Evolutionary conservation across 2,329 filamentous ascomycete species (phyloP).

Genomic region (Mollisiaceae sp.): DNA sequence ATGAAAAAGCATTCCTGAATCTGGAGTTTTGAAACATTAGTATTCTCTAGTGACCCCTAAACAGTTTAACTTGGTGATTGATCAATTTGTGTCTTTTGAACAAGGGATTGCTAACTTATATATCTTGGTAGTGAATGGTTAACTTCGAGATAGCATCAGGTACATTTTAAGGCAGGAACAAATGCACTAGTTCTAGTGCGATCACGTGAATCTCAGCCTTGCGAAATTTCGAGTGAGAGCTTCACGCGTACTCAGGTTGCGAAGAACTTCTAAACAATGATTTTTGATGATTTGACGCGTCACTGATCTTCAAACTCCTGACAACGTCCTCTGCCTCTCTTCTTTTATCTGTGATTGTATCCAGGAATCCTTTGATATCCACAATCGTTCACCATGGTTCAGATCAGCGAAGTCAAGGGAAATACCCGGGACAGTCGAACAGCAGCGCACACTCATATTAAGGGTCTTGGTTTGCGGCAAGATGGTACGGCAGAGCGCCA

Average conservation of each 20-base stretch:
- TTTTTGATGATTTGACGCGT: background rate
- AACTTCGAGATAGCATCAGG: background rate
- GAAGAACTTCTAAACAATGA: background rate
- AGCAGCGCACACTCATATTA: constrained; percentile 97
- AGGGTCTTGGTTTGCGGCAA: constrained; percentile 82
- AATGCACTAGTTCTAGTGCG: no score
- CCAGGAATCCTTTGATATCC: background rate
- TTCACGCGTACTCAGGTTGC: background rate
- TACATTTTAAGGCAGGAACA: background rate
- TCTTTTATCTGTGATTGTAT: background rate
- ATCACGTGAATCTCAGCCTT: background rate
- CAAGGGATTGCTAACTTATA: no score
- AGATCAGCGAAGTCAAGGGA: constrained; percentile 93
- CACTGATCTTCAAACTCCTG: background rate
- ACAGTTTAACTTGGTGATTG: background rate
- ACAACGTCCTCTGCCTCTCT: background rate
- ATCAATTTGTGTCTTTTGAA: no score
- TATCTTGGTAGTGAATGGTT: background rate
- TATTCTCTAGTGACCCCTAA: background rate
- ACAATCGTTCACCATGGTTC: constrained; percentile 66
- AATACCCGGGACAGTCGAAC: constrained; percentile 95
- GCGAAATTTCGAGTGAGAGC: background rate
- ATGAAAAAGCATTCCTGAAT: constrained; percentile 12
- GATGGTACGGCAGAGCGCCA: constrained; percentile 86
- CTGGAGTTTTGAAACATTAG: background rate